Evolutionary conservation across 2,329 filamentous ascomycete species (phyloP).

Genomic region (Fusarium ramigenum): DNA sequence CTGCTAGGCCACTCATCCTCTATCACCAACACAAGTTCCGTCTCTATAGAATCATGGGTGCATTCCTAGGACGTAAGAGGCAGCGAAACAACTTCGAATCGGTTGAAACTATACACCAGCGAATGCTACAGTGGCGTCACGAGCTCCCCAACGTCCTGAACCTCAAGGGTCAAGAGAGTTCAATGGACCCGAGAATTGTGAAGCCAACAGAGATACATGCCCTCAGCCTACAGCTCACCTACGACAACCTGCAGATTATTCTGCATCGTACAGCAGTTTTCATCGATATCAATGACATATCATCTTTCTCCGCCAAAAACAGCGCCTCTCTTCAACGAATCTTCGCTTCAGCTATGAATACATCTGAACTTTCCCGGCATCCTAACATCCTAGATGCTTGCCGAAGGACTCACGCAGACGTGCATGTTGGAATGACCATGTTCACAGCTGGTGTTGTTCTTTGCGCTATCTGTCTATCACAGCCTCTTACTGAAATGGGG

Average conservation of each 20-base stretch:
- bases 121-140: not conserved
- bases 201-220: rapidly evolving
- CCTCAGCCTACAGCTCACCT: rapidly evolving
- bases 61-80: rapidly evolving
- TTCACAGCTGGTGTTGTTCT: not conserved
- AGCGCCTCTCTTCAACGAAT: rapidly evolving
- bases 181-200: rapidly evolving
- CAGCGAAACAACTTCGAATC: rapidly evolving
- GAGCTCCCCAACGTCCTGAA: rapidly evolving
- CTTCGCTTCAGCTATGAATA: not conserved
- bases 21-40: not conserved
- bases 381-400: not conserved
- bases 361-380: rapidly evolving
- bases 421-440: not conserved
- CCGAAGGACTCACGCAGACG: not conserved
- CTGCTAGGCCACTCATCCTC: rapidly evolving
- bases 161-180: rapidly evolving
- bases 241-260: rapidly evolving
- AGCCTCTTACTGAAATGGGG: not conserved
- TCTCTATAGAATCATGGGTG: not conserved
- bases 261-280: not conserved
- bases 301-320: rapidly evolving
- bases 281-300: rapidly evolving
- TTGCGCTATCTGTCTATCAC: not conserved
- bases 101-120: rapidly evolving